These are phyloP conservation scores for Cladophialophora bantiana DNA, from an alignment of 2,329 filamentous ascomycete species.

Conservation along the genomic window DNA sequence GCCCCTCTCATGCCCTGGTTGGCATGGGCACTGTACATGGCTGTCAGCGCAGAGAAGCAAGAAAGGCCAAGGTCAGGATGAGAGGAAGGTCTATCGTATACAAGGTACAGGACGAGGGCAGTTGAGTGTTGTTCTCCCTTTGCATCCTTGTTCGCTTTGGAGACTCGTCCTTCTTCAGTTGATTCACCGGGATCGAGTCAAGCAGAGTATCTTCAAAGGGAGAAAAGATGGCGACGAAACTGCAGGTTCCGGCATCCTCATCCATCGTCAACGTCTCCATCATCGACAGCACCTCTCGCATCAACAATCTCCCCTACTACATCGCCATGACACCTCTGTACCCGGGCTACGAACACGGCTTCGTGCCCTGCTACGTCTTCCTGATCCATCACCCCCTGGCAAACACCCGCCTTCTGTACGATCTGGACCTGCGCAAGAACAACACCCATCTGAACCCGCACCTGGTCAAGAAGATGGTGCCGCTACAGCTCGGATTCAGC, in stretches of 20 bases:
- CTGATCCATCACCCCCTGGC: neutral
- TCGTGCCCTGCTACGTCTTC: neutral
- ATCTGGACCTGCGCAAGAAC: neutral
- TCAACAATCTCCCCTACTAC: neutral
- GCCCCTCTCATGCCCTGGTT: neutral
- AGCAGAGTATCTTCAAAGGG: neutral
- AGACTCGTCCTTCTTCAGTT: neutral
- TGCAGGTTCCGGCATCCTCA: slow-evolving; percentile 16
- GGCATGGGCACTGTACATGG: no score
- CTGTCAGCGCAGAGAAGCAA: neutral
- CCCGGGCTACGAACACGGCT: neutral
- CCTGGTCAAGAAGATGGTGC: neutral
- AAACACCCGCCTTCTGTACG: neutral
- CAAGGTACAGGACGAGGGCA: neutral
- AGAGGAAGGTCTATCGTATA: neutral
- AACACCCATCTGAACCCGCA: neutral
- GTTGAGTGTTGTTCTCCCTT: neutral
- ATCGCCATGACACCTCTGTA: neutral
- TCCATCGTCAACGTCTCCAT: slow-evolving; percentile 17
- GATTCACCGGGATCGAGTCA: neutral
- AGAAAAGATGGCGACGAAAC: neutral
- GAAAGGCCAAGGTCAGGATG: neutral
- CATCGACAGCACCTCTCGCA: slow-evolving; percentile 14
- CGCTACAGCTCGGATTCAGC: neutral
- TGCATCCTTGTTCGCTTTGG: neutral